Evolutionary conservation across 176 grass and related monocot species (phyloP), one percentile per base, ranked within the genome.

Genomic region (Secale cereale): DNA sequence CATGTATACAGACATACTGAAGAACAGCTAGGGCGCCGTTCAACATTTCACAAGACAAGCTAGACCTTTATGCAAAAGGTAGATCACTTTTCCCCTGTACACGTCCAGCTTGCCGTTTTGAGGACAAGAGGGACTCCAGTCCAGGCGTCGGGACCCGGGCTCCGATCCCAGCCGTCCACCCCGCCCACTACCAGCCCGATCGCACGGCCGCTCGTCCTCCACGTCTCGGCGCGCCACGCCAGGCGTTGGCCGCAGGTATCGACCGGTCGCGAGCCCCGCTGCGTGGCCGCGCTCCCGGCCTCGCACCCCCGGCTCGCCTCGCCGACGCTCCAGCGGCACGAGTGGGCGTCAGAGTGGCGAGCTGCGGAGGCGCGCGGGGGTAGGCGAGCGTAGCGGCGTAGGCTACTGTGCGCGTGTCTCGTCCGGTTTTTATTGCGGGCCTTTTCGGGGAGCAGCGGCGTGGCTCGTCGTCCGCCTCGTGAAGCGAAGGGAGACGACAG

Each of bases 231-330:
- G 3, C 52, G 15, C 74, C 77, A 0, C 35, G 80, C 92, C 95
- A 88, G 71, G 88, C 71, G 82, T 57, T 85, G 64, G 57, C 28
- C 68, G 65, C 35, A 22, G 86, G 78, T 76, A 93, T 88, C 95
- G 85, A 81, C 76, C 89, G 92, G 95, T 19, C n/a, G 76, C 87
- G 82, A 91, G 56, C 73, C 33, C 14, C 48, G 85, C 83, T 28
- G 60, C 92, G 95, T 94, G 95, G 90, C 82, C 76, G 81, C 45
- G 52, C 62, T 81, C 64, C 70, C 31, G 52, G 20, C 85, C 89
- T 78, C 25, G 19, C 89, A 87, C 16, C 25, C 12, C 4, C 8
- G 4, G 6, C 16, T 29, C 17, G 1, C 17, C 2, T 3, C 50
- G 17, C 81, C 63, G 89, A 87, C 89, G 1, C 6, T 65, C 10